Base-by-base conservation (phyloP, 2,329 filamentous ascomycete species). In the Phialophora tarda region DNA sequence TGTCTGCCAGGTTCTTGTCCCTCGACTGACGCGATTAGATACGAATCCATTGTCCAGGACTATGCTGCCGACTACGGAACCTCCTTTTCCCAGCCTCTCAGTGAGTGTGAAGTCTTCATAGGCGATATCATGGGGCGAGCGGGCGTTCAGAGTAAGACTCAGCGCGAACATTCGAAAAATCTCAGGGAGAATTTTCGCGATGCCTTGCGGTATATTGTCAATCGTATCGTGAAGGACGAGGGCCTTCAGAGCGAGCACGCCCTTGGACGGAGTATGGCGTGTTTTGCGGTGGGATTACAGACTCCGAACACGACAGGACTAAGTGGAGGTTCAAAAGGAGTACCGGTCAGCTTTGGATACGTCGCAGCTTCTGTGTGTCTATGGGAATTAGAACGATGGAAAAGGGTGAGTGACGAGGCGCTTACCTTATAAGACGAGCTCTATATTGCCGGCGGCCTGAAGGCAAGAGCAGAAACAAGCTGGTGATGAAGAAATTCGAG, bases 41-140 rank as follows among this genome's bases (percentile, higher is more conserved):
- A 88, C 74, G 83, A 87, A 72, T 79, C 82, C 24, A 81, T 79
- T 66, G 76, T 88, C 48, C 63, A 78, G 24, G 77, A 81, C 41
- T 78, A 83, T 55, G 83, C 86, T 79, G 77, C 79, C 66, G 75
- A 76, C 54, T 82, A 77, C 73, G 78, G 81, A 68, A 71, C 79
- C 4, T 75, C 80, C 14, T 78, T 79, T 0, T 73, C 73, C 48
- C 74, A 78, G 4, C 77, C 77, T 4, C 77, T 86, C 12, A 81
- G 77, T 11, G 84, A 86, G 72, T 75, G 81, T 6, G 85, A 86
- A 75, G 84, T 85, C 53, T 86, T 88, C 73, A 80, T 83, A 32
- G 86, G 86, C 30, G 83, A 80, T 59, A 86, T 88, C 68, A 78
- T 88, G 24, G 84, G 83, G 59, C 82, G 81, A 65, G 79, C 78